Base-by-base conservation (phyloP, 2,329 filamentous ascomycete genomes). In the Nannizzia gypsea region DNA sequence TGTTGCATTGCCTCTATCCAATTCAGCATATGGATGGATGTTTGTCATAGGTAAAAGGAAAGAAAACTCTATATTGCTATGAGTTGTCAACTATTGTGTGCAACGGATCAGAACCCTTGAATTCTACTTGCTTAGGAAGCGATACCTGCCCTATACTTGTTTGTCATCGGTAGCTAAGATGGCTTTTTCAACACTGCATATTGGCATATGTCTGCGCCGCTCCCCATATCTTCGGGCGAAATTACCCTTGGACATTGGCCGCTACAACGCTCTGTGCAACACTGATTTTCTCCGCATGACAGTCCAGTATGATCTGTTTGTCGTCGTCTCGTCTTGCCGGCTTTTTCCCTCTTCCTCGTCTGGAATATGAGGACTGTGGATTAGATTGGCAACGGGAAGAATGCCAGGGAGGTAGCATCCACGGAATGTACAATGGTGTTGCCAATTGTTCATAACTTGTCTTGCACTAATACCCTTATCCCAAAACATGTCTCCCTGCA, bases 81-180 rank as follows among this genome's bases (percentile, higher is more conserved):
- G 38, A 56, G 54, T 56, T 56, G 38, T 56, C 38, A 42, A 36
- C 15, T 17, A n/a, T 42, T 56, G 54, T 56, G 54, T 56, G 38
- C 54, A 42, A 56, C 54, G 5, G 38, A 24, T 56, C 34, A 38
- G 26, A 54, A 31, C 8, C 26, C 31, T 31, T 15, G n/a, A 34
- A 54, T 26, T 8, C 13, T 22, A 54, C 50, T 54, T 34, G 50
- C 50, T 17, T 6, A 54, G n/a, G 50, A 54, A 54, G 50, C 50
- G 50, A 54, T 31, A 54, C 15, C 26, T 34, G 15, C 50, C 28
- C 28, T 31, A 54, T 34, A 54, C 24, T 54, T 54, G 50, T 54
- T 54, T 54, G 50, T 54, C 50, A 34, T 34, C 34, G 50, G 34
- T 22, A 15, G 26, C 15, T 34, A 26, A 34, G 28, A 54, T 31